Evolutionary conservation across 768 basidiomycete genomes (phyloP), one percentile per base, ranked within the genome.

Genomic region (Suillus alpinus): DNA sequence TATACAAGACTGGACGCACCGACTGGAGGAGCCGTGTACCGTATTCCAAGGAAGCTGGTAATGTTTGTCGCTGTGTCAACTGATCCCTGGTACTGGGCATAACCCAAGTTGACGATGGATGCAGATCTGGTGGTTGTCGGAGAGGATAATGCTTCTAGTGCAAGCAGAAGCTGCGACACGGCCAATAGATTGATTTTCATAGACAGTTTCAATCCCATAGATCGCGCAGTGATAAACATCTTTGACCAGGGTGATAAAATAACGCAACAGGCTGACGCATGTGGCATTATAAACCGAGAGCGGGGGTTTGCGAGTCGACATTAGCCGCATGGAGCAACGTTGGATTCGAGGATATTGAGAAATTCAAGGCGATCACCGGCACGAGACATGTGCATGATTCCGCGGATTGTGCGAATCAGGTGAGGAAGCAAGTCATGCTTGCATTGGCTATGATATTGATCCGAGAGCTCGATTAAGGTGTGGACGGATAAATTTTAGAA

Each of bases 11-110:
- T 34, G 29, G 6, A 59, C 67, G 16, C n/a, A 67, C 68, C 69
- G 1, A 69, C 39, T 23, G 69, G 69, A 51, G 68, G 59, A 31
- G 68, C 60, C 18, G 68, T 68, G 59, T 63, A 73, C 14, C 68
- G 71, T 56, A 73, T 55, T 1, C 69, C 68, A 2, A 73, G 59
- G 49, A 72, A 72, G 18, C 61, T 68, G 2, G 71, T 67, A 4
- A 65, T 65, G 43, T 59, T 62, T 13, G 39, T 56, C 6, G 32
- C 37, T 2, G 63, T 23, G 47, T 70, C 55, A 29, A 66, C 62
- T 10, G 56, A n/a, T 1, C 69, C 71, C 62, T 72, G 69, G 50
- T 73, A 73, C 40, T 59, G 43, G 5, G 69, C 66, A 46, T 72
- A 72, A 41, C 69, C 71, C 23, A 72, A 64, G 49, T 71, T 59